phyloP scores from a whole-genome alignment of 495 filamentous ascomycete species.

The Annulohypoxylon moriforme region DNA sequence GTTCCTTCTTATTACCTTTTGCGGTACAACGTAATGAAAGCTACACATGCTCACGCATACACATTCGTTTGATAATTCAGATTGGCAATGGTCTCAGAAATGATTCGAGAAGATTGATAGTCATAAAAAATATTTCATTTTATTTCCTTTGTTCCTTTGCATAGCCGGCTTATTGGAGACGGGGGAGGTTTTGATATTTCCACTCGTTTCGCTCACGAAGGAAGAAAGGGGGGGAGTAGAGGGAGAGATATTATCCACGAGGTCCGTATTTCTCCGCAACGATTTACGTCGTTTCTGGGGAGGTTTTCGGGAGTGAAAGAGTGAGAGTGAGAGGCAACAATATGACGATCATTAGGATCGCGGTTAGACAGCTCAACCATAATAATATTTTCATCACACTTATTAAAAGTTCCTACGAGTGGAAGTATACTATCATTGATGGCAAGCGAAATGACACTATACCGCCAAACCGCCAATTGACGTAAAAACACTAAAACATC shows the following conservation, averaged over 20 bases:
- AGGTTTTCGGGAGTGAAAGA: conserved; percentile 7
- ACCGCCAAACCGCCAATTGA: too few species aligned
- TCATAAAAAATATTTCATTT: conserved; percentile 8
- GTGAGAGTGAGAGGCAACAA: background rate
- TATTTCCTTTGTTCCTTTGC: conserved; percentile 34
- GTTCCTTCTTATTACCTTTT: conserved; percentile 23
- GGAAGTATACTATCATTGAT: too few species aligned
- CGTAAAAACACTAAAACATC: too few species aligned
- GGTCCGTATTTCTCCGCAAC: conserved; percentile 8
- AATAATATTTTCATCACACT: conserved; percentile 37
- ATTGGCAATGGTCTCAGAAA: conserved; percentile 28
- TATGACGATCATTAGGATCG: conserved; percentile 18
- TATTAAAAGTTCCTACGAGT: background rate
- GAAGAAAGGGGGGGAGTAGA: conserved; percentile 3
- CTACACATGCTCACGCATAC: background rate
- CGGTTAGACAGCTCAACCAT: conserved; percentile 5
- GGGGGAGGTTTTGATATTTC: conserved; percentile 8
- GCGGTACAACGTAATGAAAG: conserved; percentile 42
- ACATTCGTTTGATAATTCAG: conserved; percentile 25
- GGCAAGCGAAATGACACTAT: too few species aligned
- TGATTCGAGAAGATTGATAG: conserved; percentile 34
- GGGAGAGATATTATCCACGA: background rate
- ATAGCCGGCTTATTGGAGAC: conserved; percentile 37
- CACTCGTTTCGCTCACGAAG: conserved; percentile 28
- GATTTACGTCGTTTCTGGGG: conserved; percentile 36